These are phyloP conservation scores for Metschnikowia colocasiae DNA, from an alignment of 805 yeast genomes.

Conservation along the genomic window DNA sequence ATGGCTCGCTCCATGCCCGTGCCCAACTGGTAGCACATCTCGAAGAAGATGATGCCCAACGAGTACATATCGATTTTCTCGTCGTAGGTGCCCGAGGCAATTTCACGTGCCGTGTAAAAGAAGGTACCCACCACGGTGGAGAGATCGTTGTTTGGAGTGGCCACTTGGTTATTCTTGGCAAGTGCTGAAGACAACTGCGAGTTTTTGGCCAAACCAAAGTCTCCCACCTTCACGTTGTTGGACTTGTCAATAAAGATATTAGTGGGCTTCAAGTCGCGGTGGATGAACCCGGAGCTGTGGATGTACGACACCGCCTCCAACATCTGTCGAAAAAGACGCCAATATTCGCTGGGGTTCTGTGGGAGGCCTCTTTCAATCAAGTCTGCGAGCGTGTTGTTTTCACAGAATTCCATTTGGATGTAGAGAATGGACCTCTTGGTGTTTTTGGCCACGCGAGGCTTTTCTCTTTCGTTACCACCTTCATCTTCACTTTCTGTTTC, in stretches of 20 bases:
- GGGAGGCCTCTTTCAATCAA: constrained; percentile 72
- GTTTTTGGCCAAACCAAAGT: constrained; percentile 93
- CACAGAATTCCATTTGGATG: constrained; percentile 99
- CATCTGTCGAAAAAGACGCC: constrained; percentile 85
- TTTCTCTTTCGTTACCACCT: background rate
- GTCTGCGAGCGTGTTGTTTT: constrained; percentile 83
- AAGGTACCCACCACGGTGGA: constrained; percentile 95
- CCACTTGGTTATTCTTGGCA: constrained; percentile 39
- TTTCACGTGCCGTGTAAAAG: constrained; percentile 88
- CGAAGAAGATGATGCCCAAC: constrained; percentile 90
- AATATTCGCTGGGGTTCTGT: constrained; percentile 70
- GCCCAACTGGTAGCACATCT: constrained; percentile 80
- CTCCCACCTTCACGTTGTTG: constrained; percentile 90
- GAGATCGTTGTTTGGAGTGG: constrained; percentile 55
- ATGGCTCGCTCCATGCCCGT: constrained; percentile 93
- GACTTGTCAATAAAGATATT: constrained; percentile 91
- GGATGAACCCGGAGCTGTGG: constrained; percentile 91
- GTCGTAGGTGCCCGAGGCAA: constrained; percentile 74
- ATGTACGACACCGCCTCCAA: constrained; percentile 88
- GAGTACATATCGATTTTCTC: constrained; percentile 97
- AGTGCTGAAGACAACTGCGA: constrained; percentile 51
- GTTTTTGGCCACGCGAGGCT: background rate
- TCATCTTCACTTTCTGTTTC: background rate
- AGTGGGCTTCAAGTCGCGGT: constrained; percentile 92
- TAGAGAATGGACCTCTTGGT: constrained; percentile 59